Evolutionary conservation across 306 rosid species (phyloP).

Genomic region (Nissolia schottii): DNA sequence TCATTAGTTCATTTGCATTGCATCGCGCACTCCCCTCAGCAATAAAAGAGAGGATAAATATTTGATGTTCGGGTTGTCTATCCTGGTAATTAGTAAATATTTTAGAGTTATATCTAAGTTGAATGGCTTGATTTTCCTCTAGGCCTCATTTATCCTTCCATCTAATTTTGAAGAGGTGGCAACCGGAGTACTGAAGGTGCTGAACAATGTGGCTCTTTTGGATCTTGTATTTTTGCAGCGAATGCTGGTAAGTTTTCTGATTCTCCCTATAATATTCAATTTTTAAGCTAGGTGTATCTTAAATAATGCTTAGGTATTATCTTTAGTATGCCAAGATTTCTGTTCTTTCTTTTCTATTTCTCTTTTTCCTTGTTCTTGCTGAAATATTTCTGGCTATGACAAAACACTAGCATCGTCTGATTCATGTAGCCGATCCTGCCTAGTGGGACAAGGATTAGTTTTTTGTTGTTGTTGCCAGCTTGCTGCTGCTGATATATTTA

Average conservation of each 20-base stretch:
- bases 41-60: background rate
- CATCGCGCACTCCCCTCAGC: too few species aligned
- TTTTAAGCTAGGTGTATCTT: background rate
- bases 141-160: conserved; percentile 84
- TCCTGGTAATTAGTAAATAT: background rate
- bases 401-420: too few species aligned
- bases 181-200: conserved; percentile 89
- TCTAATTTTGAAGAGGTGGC: conserved; percentile 99
- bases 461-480: too few species aligned
- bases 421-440: too few species aligned
- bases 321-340: conserved; percentile 4
- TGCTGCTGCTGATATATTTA: conserved; percentile 1
- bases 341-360: background rate
- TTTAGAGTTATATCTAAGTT: conserved; percentile 22
- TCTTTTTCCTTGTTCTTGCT: background rate
- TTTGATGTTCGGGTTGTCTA: background rate
- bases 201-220: conserved; percentile 89
- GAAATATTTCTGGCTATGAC: too few species aligned
- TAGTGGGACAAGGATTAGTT: too few species aligned
- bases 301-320: background rate
- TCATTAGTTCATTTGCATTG: background rate
- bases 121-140: conserved; percentile 33
- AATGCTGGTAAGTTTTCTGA: conserved; percentile 67
- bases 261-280: conserved; percentile 11
- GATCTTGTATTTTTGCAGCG: conserved; percentile 85